These are phyloP conservation scores for Irpex sp. DNA, from an alignment of 1,284 basidiomycete genomes.

Conservation along the genomic window DNA sequence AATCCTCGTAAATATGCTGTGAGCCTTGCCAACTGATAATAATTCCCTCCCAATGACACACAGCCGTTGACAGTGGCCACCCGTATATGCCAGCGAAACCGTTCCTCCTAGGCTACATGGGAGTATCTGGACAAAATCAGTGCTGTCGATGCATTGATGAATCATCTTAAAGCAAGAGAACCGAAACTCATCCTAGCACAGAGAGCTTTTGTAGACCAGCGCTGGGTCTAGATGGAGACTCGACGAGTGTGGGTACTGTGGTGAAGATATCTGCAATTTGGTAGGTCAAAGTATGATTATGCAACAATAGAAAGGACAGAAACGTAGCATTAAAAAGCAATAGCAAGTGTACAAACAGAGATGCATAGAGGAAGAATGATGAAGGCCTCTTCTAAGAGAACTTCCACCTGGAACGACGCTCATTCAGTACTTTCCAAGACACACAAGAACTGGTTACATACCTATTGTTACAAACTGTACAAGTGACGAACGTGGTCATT, in stretches of 20 bases:
- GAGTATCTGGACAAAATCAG: too few relatives aligned
- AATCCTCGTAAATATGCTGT: too few relatives aligned
- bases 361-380: not conserved
- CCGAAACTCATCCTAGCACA: too few relatives aligned
- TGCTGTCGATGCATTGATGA: too few relatives aligned
- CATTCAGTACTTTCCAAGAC: slow-evolving; percentile 1
- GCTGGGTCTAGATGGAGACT: not conserved
- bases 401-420: slow-evolving; percentile 48
- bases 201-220: too few relatives aligned
- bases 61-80: too few relatives aligned
- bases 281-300: not conserved
- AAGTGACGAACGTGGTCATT: slow-evolving; percentile 70
- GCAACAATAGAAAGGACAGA: too few relatives aligned
- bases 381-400: slow-evolving; percentile 45
- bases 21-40: too few relatives aligned
- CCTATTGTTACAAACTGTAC: slow-evolving; percentile 60
- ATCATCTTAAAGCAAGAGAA: too few relatives aligned
- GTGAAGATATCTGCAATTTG: not conserved
- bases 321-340: not conserved
- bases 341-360: not conserved
- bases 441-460: slow-evolving; percentile 19
- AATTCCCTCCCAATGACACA: too few relatives aligned
- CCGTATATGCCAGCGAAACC: too few relatives aligned
- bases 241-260: not conserved
- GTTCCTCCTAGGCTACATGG: too few relatives aligned